Conservation (phyloP, 768 basidiomycete genomes). For the Coprinopsis marcescibilis region DNA sequence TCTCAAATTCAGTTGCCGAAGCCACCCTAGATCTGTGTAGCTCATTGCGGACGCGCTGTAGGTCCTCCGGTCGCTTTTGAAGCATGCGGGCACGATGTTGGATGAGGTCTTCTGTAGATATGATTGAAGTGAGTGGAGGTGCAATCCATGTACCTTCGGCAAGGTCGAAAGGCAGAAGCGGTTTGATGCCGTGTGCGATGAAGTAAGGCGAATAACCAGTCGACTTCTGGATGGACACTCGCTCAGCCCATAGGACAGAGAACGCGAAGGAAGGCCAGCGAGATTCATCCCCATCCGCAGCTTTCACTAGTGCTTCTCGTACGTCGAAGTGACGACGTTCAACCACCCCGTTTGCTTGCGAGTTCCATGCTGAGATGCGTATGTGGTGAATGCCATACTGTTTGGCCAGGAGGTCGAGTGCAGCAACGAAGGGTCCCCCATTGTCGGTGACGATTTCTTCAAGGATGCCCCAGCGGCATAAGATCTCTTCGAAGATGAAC, state of each 20-base stretch:
- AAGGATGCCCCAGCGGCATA: constrained; percentile 32
- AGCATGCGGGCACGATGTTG: constrained; percentile 19
- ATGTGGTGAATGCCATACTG: constrained; percentile 30
- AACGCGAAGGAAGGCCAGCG: constrained; percentile 26
- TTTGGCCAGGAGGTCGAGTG: constrained; percentile 13
- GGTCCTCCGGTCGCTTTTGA: constrained; percentile 17
- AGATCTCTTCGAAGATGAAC: constrained; percentile 24
- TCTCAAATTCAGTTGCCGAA: constrained; percentile 20
- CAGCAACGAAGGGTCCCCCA: constrained; percentile 23
- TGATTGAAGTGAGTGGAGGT: neutral
- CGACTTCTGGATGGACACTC: constrained; percentile 22
- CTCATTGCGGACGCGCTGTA: constrained; percentile 14
- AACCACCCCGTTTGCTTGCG: constrained; percentile 29
- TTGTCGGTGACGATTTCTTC: constrained; percentile 29
- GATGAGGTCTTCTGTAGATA: constrained; percentile 18
- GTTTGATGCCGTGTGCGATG: constrained; percentile 26
- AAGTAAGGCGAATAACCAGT: constrained; percentile 31
- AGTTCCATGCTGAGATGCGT: constrained; percentile 36
- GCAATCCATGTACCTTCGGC: constrained; percentile 16
- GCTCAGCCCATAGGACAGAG: constrained; percentile 27
- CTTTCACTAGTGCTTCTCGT: constrained; percentile 24
- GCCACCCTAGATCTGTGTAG: constrained; percentile 10
- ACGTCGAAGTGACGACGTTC: constrained; percentile 25
- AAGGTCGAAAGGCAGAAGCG: constrained; percentile 26
- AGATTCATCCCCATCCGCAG: constrained; percentile 20